A percentile compares a stretch with the other conserved stretches of the same genome.
Conservation (phyloP, 768 basidiomycete species). For the Tylopilus sp. region DNA sequence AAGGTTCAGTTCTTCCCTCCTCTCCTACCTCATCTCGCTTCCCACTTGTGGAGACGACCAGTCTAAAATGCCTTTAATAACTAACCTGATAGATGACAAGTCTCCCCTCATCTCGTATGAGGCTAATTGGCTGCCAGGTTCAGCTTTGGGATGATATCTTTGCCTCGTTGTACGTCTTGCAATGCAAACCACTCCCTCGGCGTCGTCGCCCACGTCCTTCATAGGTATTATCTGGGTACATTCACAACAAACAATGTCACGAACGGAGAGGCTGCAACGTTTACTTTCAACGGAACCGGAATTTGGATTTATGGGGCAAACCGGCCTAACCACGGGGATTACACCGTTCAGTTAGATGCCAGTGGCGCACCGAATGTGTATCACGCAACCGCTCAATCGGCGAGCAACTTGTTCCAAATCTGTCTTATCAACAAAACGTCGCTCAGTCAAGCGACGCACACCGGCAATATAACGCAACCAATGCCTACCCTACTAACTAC, state of each 20-base stretch:
- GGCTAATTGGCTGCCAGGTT: slow-evolving; percentile 20
- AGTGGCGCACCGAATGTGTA: too few species aligned
- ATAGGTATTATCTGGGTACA: slow-evolving; percentile 39
- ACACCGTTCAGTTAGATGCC: too few species aligned
- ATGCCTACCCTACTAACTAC: slow-evolving; percentile 17
- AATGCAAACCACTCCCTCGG: not conserved
- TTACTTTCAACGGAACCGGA: slow-evolving; percentile 48
- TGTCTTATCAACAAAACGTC: too few species aligned
- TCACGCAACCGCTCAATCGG: too few species aligned
- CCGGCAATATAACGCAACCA: slow-evolving; percentile 22
- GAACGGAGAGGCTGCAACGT: slow-evolving; percentile 32
- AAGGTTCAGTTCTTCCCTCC: not conserved
- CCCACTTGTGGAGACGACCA: not conserved
- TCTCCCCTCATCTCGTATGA: slow-evolving; percentile 33
- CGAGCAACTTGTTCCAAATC: too few species aligned
- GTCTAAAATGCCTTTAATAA: slow-evolving; percentile 22
- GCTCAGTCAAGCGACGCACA: too few species aligned
- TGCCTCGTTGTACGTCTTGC: slow-evolving; percentile 16
- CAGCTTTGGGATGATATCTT: slow-evolving; percentile 6
- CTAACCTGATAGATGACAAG: slow-evolving; percentile 30
- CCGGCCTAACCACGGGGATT: slow-evolving; percentile 41
- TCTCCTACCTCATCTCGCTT: not conserved
- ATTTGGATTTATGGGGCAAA: slow-evolving; percentile 52
- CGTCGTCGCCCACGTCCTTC: not conserved
- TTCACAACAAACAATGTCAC: slow-evolving; percentile 37